phyloP scores from a whole-genome alignment of 805 yeast species.

The Saccharomycopsis selenospora region DNA sequence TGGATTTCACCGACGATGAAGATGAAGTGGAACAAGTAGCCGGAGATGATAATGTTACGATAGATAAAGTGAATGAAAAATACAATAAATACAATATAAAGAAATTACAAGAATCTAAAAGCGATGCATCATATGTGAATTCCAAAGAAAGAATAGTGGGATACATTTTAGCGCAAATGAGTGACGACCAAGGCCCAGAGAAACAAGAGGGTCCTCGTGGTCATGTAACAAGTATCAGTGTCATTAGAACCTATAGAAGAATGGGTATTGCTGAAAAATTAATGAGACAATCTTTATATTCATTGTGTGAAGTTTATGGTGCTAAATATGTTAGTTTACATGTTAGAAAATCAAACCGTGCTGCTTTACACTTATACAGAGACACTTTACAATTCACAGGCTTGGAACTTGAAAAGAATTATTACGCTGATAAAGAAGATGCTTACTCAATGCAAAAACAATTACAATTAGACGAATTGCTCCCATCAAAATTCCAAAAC shows the following conservation, averaged over 20 bases:
- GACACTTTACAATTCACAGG: slow-evolving; percentile 82
- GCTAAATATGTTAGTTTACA: slow-evolving; percentile 85
- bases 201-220: slow-evolving; percentile 76
- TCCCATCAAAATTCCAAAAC: slow-evolving; percentile 50
- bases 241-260: slow-evolving; percentile 91
- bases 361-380: slow-evolving; percentile 86
- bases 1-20: slow-evolving; percentile 24
- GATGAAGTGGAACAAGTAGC: slow-evolving; percentile 22
- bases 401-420: slow-evolving; percentile 72
- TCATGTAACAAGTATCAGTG: slow-evolving; percentile 88
- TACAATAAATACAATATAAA: slow-evolving; percentile 14
- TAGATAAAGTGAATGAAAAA: slow-evolving; percentile 17
- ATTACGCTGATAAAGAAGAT: slow-evolving; percentile 96
- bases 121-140: slow-evolving; percentile 53
- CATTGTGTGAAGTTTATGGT: slow-evolving; percentile 71
- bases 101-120: slow-evolving; percentile 30
- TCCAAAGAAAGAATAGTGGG: slow-evolving; percentile 85
- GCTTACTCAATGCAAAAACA: slow-evolving; percentile 90
- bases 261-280: slow-evolving; percentile 90
- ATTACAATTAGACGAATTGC: slow-evolving; percentile 50
- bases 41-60: slow-evolving; percentile 22
- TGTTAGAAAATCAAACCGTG: slow-evolving; percentile 87
- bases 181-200: slow-evolving; percentile 77
- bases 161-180: slow-evolving; percentile 93
- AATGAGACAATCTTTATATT: slow-evolving; percentile 78